Conservation (phyloP, 2,329 filamentous ascomycete species). For the Fusarium luffae region DNA sequence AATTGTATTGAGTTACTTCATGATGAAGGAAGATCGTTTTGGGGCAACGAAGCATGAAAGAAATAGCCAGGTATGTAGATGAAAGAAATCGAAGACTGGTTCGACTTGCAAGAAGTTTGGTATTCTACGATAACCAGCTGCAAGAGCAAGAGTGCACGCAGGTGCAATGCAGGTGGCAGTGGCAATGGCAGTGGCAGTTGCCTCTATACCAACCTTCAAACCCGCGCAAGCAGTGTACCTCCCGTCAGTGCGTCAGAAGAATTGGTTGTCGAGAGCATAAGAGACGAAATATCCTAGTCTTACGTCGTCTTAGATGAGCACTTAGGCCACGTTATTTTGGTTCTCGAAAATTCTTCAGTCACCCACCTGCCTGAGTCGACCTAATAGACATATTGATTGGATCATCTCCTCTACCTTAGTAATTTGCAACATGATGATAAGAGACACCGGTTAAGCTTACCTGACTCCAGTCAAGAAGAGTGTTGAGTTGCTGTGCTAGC, state of each 20-base stretch:
- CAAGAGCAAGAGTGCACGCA: conserved; percentile 26
- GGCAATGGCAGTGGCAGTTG: conserved; percentile 26
- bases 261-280: not conserved
- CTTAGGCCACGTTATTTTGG: not conserved
- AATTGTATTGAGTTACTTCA: conserved; percentile 19
- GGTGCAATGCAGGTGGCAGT: conserved; percentile 38
- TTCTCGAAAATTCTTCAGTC: not conserved
- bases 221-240: not conserved
- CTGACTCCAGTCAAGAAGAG: not conserved
- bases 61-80: not conserved
- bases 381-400: not conserved
- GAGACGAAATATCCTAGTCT: not conserved
- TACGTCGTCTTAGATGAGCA: not conserved
- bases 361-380: not conserved
- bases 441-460: too few species aligned
- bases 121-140: not conserved
- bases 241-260: not conserved
- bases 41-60: not conserved
- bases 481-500: not conserved
- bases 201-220: not conserved
- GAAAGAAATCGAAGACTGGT: not conserved
- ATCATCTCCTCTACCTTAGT: not conserved
- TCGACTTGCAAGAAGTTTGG: not conserved
- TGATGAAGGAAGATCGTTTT: not conserved
- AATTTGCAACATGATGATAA: not conserved